Conservation (phyloP, 148 eudicot species). For the Spergularia marina region DNA sequence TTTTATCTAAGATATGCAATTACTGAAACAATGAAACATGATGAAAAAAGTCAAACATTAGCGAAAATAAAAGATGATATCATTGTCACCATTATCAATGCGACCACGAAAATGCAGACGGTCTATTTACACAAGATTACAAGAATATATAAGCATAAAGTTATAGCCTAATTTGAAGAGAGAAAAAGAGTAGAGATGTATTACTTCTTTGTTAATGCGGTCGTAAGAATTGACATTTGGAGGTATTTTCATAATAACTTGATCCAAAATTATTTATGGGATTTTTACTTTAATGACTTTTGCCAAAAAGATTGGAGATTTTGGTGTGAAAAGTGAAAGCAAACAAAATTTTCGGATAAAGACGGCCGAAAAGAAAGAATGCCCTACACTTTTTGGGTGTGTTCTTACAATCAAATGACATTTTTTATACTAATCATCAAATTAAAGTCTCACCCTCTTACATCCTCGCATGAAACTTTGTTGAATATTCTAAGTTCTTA, state of each 20-base stretch:
- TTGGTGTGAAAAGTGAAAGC: not conserved
- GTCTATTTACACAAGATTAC: too few relatives aligned
- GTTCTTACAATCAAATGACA: not conserved
- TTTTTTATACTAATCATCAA: too few relatives aligned
- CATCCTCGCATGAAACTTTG: not conserved
- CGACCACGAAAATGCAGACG: too few relatives aligned
- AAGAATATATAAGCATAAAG: too few relatives aligned
- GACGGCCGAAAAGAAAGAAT: not conserved
- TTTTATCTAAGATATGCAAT: too few relatives aligned
- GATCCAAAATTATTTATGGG: not conserved
- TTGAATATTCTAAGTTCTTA: conserved; percentile 13
- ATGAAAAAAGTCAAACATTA: too few relatives aligned
- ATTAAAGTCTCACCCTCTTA: not conserved
- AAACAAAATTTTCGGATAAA: not conserved
- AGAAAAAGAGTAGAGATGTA: too few relatives aligned
- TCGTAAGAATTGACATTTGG: not conserved
- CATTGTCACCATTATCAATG: too few relatives aligned
- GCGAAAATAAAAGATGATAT: too few relatives aligned
- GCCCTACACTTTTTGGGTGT: not conserved
- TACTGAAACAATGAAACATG: too few relatives aligned
- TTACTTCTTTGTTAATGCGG: too few relatives aligned
- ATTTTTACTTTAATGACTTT: not conserved
- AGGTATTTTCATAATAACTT: not conserved
- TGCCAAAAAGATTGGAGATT: conserved; percentile 24
- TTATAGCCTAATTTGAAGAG: too few relatives aligned